A percentile compares a stretch with the other conserved stretches of the same genome.
phyloP scores from a whole-genome alignment of 257 asterid genomes.

The Solanum stenotomum region DNA sequence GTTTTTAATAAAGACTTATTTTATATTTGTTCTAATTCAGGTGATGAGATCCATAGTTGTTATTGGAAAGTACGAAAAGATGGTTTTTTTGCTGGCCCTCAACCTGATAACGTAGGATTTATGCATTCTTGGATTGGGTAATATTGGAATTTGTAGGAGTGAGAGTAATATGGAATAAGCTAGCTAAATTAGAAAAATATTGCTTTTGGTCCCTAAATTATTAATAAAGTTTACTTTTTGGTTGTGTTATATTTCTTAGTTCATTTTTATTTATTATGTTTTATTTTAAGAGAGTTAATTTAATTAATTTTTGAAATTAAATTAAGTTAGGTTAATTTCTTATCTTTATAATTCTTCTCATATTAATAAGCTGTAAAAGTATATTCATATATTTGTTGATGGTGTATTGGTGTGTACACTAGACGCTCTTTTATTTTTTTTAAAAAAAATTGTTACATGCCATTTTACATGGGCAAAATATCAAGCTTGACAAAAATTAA shows the following conservation, averaged over 20 bases:
- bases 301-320: no score
- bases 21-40: not conserved
- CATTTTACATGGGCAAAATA: no score
- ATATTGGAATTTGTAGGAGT: not conserved
- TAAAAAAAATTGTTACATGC: no score
- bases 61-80: not conserved
- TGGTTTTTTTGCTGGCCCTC: not conserved
- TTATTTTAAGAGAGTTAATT: no score
- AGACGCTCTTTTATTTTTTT: no score
- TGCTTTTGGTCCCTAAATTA: not conserved
- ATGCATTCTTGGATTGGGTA: not conserved
- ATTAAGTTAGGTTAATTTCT: no score
- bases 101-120: not conserved
- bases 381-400: no score
- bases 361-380: no score
- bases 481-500: no score
- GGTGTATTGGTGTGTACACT: no score
- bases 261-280: not conserved
- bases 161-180: not conserved
- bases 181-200: not conserved
- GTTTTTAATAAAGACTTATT: not conserved
- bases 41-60: not conserved
- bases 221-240: not conserved
- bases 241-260: not conserved
- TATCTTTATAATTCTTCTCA: no score